Conservation (phyloP, 768 basidiomycete species). For the Pleurotus tuber-regium region DNA sequence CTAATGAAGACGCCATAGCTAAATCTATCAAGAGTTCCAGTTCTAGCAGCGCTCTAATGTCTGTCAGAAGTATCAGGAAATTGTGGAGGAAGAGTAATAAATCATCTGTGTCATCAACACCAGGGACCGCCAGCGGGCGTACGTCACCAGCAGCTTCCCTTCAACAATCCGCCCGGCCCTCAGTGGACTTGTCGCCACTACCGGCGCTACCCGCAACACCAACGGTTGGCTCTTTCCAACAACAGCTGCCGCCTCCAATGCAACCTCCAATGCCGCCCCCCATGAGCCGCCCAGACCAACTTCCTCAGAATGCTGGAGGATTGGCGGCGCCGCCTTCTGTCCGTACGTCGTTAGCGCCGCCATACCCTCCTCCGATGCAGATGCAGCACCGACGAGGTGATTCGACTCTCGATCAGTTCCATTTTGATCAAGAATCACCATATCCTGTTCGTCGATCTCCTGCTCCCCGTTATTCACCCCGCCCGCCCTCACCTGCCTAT, state of each 20-base stretch:
- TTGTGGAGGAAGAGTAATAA: slow-evolving; percentile 77
- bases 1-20: slow-evolving; percentile 30
- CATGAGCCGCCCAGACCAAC: slow-evolving; percentile 19
- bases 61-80: slow-evolving; percentile 70
- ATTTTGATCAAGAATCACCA: slow-evolving; percentile 73
- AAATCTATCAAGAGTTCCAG: slow-evolving; percentile 34
- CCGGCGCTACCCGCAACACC: slow-evolving; percentile 16
- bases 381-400: slow-evolving; percentile 33
- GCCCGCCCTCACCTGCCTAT: slow-evolving; percentile 27
- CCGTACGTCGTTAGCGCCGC: slow-evolving; percentile 11
- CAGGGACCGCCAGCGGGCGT: slow-evolving; percentile 46
- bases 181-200: background rate
- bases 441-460: slow-evolving; percentile 48
- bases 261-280: slow-evolving; percentile 28
- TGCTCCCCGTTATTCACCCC: slow-evolving; percentile 17
- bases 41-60: slow-evolving; percentile 60
- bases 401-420: slow-evolving; percentile 44
- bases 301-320: slow-evolving; percentile 25
- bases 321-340: background rate
- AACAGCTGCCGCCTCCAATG: slow-evolving; percentile 32
- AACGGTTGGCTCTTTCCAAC: slow-evolving; percentile 29
- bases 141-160: slow-evolving; percentile 6
- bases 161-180: background rate
- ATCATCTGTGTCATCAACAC: slow-evolving; percentile 42
- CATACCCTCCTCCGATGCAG: slow-evolving; percentile 23